Percentiles rank a stretch among this genome's conserved stretches.
Evolutionary conservation across 352 stramenopile species (phyloP).

Genomic region (Globisporangium rhizosaccharum): DNA sequence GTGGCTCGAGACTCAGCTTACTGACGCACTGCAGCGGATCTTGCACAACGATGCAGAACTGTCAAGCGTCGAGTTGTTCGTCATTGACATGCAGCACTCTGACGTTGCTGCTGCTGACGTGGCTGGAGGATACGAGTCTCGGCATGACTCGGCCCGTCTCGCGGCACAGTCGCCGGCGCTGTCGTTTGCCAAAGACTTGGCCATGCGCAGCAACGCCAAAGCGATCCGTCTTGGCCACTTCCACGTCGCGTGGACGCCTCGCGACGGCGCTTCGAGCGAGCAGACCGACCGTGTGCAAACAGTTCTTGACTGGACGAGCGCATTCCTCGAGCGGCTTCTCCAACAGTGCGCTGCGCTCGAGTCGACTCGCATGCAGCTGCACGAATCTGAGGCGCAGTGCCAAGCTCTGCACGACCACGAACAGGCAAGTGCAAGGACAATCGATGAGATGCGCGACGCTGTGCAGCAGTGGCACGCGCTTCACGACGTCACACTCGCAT

Average conservation of each 20-base stretch:
- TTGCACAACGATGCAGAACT: neutral
- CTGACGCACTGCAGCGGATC: neutral
- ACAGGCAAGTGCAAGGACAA: too few species aligned
- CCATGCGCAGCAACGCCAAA: too few species aligned
- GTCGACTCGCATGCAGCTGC: too few species aligned
- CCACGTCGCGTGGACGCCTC: neutral
- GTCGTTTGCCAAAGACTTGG: neutral
- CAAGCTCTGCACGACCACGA: neutral
- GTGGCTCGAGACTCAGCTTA: too few species aligned
- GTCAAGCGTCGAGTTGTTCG: slow-evolving; percentile 1
- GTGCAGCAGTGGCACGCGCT: neutral
- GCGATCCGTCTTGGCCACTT: neutral
- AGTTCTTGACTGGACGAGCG: slow-evolving; percentile 8
- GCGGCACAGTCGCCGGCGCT: neutral
- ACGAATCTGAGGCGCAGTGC: neutral
- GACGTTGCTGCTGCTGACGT: too few species aligned
- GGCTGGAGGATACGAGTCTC: too few species aligned
- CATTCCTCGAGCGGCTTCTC: slow-evolving; percentile 3
- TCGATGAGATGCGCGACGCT: neutral
- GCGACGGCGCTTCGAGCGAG: neutral
- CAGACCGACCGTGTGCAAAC: neutral
- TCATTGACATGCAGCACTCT: neutral
- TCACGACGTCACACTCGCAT: neutral
- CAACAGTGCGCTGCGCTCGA: neutral
- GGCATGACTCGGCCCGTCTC: neutral